Evolutionary conservation across 345 rosid genomes (phyloP).

Genomic region (Eucalyptus regnans): DNA sequence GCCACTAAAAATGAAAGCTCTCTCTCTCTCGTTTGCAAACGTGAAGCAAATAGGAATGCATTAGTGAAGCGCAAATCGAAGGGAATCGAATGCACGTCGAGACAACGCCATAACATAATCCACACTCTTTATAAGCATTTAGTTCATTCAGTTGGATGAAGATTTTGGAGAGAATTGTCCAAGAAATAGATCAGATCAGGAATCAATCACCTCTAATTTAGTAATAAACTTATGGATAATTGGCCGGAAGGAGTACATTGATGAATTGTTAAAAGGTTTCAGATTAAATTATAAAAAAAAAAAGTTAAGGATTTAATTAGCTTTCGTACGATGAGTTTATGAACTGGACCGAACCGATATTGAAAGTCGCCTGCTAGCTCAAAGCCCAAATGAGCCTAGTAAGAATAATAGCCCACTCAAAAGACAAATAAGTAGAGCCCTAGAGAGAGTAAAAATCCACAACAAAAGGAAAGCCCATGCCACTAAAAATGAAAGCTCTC

Average conservation of each 20-base stretch:
- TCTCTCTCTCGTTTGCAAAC: background rate
- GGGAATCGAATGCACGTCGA: background rate
- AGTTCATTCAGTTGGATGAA: background rate
- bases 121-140: background rate
- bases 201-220: too few species aligned
- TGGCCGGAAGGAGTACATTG: too few species aligned
- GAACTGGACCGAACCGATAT: too few species aligned
- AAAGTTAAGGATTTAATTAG: background rate
- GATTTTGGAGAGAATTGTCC: background rate
- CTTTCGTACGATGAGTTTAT: fast-evolving
- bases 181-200: too few species aligned
- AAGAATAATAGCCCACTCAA: too few species aligned
- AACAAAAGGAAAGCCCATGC: background rate
- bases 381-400: too few species aligned
- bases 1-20: background rate
- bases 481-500: background rate
- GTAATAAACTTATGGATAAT: background rate
- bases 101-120: background rate
- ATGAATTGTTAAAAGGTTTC: too few species aligned
- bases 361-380: too few species aligned
- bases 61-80: background rate
- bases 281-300: too few species aligned
- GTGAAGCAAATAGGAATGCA: background rate
- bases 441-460: too few species aligned
- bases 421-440: background rate